Conservation (phyloP, 768 basidiomycete species). For the Myochromella boudieri region DNA sequence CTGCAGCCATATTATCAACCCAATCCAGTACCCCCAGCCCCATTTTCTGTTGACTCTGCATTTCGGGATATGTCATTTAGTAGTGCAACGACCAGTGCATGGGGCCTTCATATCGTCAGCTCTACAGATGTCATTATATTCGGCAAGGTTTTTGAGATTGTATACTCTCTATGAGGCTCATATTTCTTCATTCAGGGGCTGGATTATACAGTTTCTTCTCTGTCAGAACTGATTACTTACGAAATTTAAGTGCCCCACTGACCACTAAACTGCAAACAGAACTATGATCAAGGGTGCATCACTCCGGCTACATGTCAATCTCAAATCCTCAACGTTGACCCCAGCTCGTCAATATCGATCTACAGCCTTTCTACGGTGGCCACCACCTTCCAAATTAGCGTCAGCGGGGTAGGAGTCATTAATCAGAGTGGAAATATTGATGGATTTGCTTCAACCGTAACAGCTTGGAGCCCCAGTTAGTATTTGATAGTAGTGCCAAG, state of each 20-base stretch:
- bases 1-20: conserved; percentile 74
- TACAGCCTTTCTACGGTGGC: conserved; percentile 66
- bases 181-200: conserved; percentile 41
- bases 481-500: too few relatives aligned
- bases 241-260: too few relatives aligned
- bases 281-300: conserved; percentile 53
- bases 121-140: conserved; percentile 63
- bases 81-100: conserved; percentile 40
- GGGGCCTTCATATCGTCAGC: conserved; percentile 55
- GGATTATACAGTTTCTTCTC: conserved; percentile 72
- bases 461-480: conserved; percentile 40
- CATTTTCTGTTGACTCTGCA: conserved; percentile 46
- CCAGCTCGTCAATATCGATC: conserved; percentile 46
- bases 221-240: conserved; percentile 33
- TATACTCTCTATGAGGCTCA: neutral
- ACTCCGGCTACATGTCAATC: conserved; percentile 49
- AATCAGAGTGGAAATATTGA: conserved; percentile 49
- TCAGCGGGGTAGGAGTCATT: conserved; percentile 46
- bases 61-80: conserved; percentile 58
- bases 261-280: too few relatives aligned
- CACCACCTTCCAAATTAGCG: conserved; percentile 51
- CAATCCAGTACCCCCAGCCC: conserved; percentile 51
- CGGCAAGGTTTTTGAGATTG: conserved; percentile 36
- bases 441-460: conserved; percentile 58
- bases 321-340: conserved; percentile 56